Evolutionary conservation across 345 rosid genomes (phyloP), one percentile per base, ranked within the genome.

Genomic region (Gossypium raimondii): DNA sequence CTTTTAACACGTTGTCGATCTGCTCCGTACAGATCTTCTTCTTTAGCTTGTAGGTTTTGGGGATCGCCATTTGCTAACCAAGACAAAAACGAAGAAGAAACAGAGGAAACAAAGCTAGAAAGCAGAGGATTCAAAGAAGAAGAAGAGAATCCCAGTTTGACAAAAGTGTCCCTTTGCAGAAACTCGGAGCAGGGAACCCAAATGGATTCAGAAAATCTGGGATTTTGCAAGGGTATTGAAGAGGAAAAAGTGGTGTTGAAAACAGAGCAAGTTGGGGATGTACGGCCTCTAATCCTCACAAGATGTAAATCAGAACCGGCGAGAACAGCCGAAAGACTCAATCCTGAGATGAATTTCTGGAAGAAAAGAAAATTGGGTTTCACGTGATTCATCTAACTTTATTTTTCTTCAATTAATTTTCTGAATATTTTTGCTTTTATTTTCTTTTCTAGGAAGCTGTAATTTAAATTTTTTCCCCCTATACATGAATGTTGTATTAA

Each of bases 251-350:
- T 11, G 0, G 73, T 61, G 58, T 0, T 59, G 12, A 44, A 71
- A 62, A 73, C 81, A 45, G 76, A 56, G 85, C 81, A 78, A 22
- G 72, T 20, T 51, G 77, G 38, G 16, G 50, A 38, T 47, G 67
- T 69, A 24, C 67, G 72, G 64, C 81, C 92, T 55, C 16, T 79
- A 76, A 73, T 86, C 14, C 93, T 94, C 66, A 87, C 85, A 44
- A 83, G 98, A 71, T 86, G 97, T 82, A 92, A 94, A 66, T 92
- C 98, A 16, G 98, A 88, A 75, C 97, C 98, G 81, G 89, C 94
- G 51, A 88, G 92, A 80, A 85, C 80, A 47, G 90, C 82, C 11
- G 87, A 81, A 78, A 86, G 81, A 76, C 86, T 89, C 25, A 83
- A 85, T 63, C 85, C 84, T 34, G 88, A 87, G 61, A 45, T 78